Conservation (phyloP, 768 basidiomycete genomes). For the Mrakia blollopis region DNA sequence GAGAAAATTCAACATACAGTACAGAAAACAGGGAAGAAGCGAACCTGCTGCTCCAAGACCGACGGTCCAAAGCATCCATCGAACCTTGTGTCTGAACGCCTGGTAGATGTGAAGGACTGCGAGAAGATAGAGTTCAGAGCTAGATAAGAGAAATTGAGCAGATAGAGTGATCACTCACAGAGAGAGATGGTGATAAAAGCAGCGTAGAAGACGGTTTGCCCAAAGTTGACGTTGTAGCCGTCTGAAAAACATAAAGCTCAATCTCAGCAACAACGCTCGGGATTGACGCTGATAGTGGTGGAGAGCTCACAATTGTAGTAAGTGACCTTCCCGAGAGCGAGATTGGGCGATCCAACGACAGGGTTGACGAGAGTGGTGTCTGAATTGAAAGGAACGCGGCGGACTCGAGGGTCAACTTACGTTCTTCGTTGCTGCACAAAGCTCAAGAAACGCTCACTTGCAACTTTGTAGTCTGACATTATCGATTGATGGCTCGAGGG, state of each 20-base stretch:
- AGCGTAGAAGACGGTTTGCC: not conserved
- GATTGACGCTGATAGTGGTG: not conserved
- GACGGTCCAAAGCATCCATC: not conserved
- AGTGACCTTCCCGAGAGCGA: not conserved
- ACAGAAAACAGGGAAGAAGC: not conserved
- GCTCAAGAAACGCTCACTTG: too few species aligned
- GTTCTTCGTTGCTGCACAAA: too few species aligned
- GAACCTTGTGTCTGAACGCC: not conserved
- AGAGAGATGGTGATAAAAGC: not conserved
- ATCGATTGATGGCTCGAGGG: too few species aligned
- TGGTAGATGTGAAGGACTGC: not conserved
- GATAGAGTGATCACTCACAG: not conserved
- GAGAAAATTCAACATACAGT: too few species aligned
- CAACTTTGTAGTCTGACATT: too few species aligned
- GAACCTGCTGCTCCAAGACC: not conserved
- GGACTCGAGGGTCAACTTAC: too few species aligned
- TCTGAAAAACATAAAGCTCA: not conserved
- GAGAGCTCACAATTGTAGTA: not conserved
- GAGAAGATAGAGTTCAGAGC: too few species aligned
- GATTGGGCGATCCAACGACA: not conserved
- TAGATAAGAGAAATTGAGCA: not conserved
- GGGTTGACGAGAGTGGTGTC: slow-evolving; percentile 11
- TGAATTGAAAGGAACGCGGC: not conserved
- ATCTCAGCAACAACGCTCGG: not conserved
- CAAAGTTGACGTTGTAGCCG: not conserved